Evolutionary conservation across 306 rosid species (phyloP), one percentile per base, ranked within the genome.

Genomic region (Lathyrus tuberosus): DNA sequence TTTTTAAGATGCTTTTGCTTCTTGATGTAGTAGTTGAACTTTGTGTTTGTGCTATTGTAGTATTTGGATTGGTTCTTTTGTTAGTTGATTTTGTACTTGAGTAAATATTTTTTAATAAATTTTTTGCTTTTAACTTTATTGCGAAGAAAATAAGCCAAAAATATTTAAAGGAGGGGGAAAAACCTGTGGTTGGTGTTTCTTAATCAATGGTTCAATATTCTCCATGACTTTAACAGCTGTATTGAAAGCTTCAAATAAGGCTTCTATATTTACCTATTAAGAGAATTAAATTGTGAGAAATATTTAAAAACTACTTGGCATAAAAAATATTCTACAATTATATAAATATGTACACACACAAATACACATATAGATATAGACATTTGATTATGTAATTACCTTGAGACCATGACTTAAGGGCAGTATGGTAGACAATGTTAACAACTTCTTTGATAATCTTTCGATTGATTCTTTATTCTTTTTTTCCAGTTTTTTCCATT

Each of bases 401-500:
- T 88, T 82, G 8, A 90, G 67, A 57, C 74, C 82, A n/a, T 78
- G 70, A 10, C 79, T 47, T 30, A 84, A 68, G 69, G 98, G 96
- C 10, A 86, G 15, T 44, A 49, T 66, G 10, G 63, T 69, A 14
- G 89, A 86, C 47, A 86, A 14, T 42, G 84, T 82, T n/a, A 82
- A 82, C 43, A 93, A 79, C 70, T 79, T 77, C 12, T 84, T 80
- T 20, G 69, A 51, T 74, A 86, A 74, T 72, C 76, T 78, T 16
- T 70, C 79, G 3, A 90, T 57, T 0, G 87, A 85, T 76, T 90
- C 90, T 76, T 85, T 78, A 70, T 90, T 85, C 51, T 70, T 85
- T 65, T 22, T 85, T 68, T 93, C 94, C 38, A 93, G 11, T 79
- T 84, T 80, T 7, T 67, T 69, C 98, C 96, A 88, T 26, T 86